These are phyloP conservation scores for Neonectria magnoliae DNA, from an alignment of 2,329 filamentous ascomycete genomes.

Conservation along the genomic window DNA sequence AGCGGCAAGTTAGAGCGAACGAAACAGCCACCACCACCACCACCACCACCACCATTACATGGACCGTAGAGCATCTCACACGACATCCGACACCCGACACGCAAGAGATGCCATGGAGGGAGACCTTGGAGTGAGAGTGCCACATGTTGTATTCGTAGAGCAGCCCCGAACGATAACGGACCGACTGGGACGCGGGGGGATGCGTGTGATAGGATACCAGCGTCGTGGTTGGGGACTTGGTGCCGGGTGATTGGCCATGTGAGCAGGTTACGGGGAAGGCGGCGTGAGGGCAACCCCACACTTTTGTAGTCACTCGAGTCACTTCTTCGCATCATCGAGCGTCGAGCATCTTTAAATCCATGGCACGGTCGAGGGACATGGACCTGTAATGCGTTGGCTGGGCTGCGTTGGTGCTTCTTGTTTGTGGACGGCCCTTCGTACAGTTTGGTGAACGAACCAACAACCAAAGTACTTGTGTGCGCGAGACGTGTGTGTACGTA, in stretches of 20 bases:
- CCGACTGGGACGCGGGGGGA: constrained; percentile 40
- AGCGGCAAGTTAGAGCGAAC: background rate
- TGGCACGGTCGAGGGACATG: constrained; percentile 8
- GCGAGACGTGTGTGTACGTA: no score
- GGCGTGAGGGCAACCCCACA: constrained; percentile 43
- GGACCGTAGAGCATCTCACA: background rate
- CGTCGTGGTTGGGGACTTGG: constrained; percentile 37
- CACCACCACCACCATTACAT: background rate
- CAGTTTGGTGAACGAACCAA: background rate
- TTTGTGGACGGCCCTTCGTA: background rate
- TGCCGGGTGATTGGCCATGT: constrained; percentile 38
- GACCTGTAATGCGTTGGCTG: background rate
- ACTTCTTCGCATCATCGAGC: constrained; percentile 24
- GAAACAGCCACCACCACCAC: background rate
- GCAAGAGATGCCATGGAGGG: background rate
- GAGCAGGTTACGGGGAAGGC: constrained; percentile 36
- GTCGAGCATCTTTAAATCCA: background rate
- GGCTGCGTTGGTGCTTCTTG: background rate
- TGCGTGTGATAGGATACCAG: constrained; percentile 45
- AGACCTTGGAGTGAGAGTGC: background rate
- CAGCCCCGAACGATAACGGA: constrained; percentile 36
- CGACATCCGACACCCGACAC: background rate
- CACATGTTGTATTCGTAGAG: background rate
- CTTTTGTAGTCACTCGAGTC: constrained; percentile 7
- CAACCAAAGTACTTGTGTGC: background rate